Evolutionary conservation across 495 filamentous ascomycete species (phyloP).

Genomic region (Aspergillus bertholletiae): DNA sequence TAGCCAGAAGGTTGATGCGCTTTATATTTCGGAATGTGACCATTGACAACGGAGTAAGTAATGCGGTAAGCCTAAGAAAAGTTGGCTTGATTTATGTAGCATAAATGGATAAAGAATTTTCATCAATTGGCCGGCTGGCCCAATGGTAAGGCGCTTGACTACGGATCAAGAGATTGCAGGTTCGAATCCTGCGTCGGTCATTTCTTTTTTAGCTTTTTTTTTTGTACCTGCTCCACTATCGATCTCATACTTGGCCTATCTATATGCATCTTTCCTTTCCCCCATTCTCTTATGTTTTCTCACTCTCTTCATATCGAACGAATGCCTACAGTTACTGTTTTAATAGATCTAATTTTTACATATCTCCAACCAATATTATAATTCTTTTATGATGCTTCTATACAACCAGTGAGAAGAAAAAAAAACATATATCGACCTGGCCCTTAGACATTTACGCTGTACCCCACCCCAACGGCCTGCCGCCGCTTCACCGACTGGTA

Average conservation of each 20-base stretch:
- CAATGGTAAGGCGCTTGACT: conserved; percentile 72
- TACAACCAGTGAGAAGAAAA: neutral
- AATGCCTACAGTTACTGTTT: too few species aligned
- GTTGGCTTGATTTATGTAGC: neutral
- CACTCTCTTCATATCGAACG: too few species aligned
- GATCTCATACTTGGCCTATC: too few species aligned
- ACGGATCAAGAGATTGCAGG: conserved; percentile 62
- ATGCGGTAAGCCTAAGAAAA: too few species aligned
- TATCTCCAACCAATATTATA: too few species aligned
- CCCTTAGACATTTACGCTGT: conserved; percentile 43
- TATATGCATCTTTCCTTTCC: too few species aligned
- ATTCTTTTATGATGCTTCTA: too few species aligned
- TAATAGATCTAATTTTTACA: neutral
- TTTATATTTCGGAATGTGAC: too few species aligned
- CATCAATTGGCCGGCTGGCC: conserved; percentile 44
- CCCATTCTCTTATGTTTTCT: too few species aligned
- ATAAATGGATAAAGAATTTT: neutral
- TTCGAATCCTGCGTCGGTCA: conserved; percentile 38
- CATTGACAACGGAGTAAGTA: too few species aligned
- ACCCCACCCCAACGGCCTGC: conserved; percentile 35
- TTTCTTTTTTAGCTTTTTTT: neutral
- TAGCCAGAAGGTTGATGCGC: too few species aligned
- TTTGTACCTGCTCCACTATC: too few species aligned
- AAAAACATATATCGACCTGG: conserved; percentile 3
- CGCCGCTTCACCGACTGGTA: conserved; percentile 31